Evolutionary conservation across 2,329 filamentous ascomycete species (phyloP).

Genomic region (Penicillium oxalicum): DNA sequence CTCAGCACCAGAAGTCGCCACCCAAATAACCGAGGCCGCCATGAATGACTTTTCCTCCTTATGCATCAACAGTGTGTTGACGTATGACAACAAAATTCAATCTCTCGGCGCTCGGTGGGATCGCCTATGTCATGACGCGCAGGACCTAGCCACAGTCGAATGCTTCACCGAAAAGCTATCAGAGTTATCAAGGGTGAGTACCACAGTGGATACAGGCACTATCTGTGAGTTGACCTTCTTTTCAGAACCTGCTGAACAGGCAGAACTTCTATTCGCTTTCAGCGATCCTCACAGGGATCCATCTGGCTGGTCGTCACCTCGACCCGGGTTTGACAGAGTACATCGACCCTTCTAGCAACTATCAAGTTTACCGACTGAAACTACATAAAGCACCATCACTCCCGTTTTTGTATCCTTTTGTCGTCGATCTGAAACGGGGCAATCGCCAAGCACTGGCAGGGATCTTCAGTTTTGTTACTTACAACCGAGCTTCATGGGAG

Average conservation of each 20-base stretch:
- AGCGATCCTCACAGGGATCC: neutral
- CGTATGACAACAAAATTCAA: too few relatives aligned
- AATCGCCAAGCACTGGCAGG: neutral
- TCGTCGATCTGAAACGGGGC: neutral
- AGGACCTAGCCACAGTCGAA: too few relatives aligned
- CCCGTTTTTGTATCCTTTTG: neutral
- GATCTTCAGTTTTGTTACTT: neutral
- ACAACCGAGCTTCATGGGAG: neutral
- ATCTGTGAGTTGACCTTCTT: neutral
- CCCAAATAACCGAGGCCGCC: too few relatives aligned
- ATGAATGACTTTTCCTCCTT: too few relatives aligned
- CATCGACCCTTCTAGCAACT: neutral
- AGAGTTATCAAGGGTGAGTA: neutral
- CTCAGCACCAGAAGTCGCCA: too few relatives aligned
- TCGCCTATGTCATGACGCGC: too few relatives aligned
- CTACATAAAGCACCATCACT: neutral
- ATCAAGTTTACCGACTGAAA: neutral
- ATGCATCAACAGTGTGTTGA: too few relatives aligned
- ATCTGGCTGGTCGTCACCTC: neutral
- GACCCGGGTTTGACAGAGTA: neutral
- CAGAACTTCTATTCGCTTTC: neutral
- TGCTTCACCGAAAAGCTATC: too few relatives aligned
- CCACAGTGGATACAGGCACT: neutral
- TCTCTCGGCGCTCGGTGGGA: too few relatives aligned
- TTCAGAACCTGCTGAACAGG: neutral